Evolutionary conservation across 768 basidiomycete species (phyloP), one percentile per base, ranked within the genome.

Genomic region (Terana coerulea): DNA sequence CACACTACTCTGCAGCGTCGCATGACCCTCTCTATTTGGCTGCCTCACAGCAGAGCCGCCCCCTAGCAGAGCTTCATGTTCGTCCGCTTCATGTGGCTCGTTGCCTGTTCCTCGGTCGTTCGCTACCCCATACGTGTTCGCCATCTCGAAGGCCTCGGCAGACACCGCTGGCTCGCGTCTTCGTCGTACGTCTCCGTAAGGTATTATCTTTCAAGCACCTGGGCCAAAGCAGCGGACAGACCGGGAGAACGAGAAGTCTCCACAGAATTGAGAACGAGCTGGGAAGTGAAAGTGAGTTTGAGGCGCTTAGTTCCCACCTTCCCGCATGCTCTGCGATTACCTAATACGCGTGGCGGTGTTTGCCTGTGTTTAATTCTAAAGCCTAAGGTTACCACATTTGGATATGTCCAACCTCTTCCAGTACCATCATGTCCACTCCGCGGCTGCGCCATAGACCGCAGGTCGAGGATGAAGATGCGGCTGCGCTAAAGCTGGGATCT

Each of bases 391-490:
- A 14, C 53, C 46, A 15, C 46, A 37, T 37, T 45, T 21, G 53
- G 53, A 24, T 15, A 28, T 17, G 21, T 12, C 21, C 39, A 10
- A 17, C 41, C 43, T 47, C 45, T 44, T 26, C 39, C 41, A 30
- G 21, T 44, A 30, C 37, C 43, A 54, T 29, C 50, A 83, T 80
- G 79, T 74, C 84, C 60, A 77, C 83, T 24, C 66, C 69, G 31
- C 63, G 67, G 29, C 73, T 72, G 42, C 70, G 83, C 62, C 70
- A 86, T 48, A 79, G 85, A 58, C 86, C 86, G 61, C 75, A 85
- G 60, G 75, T 79, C 19, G 91, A 93, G 61, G 90, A 92, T 56
- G 91, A 93, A 67, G 91, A 93, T 71, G 91, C 91, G 0, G 80
- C 91, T 12, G 81, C 84, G 15, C 69, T 93, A 60, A 92, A 92